Base-by-base conservation (phyloP, 306 rosid species). In the Malus orientalis region DNA sequence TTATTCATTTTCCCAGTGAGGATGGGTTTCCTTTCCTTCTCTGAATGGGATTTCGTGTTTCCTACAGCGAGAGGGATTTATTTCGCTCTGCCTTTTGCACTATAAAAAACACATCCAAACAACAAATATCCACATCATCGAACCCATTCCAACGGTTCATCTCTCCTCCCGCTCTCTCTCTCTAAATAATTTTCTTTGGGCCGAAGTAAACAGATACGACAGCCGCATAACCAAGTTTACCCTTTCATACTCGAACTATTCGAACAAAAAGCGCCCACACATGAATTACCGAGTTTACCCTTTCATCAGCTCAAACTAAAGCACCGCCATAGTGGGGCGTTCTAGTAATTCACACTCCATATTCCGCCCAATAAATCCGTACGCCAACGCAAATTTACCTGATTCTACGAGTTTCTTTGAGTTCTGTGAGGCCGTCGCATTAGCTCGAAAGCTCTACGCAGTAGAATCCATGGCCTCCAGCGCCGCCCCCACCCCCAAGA, bases 381-480 rank as follows among this genome's bases (percentile, higher is more conserved):
- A 42, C 14, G 59, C 69, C 29, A 19, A 47, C 60, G 5, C 25
- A 0, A 18, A 25, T 25, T 25, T 25, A 25, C 27, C 27, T 4
- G 77, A 19, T 74, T 74, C 77, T 74, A 44, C 77, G 70, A 61
- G 60, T 61, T 59, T 74, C 59, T 18, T 15, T 1, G 47, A 18
- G 14, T 85, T 87, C 88, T 73, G 38, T 25, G n/a, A 27, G n/a
- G 19, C 40, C 3, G 29, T 63, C 33, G 18, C 11, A 30, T 63
- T 3, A 22, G 64, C 64, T 63, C 42, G 40, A 16, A 14, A 16
- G 68, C 68, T 63, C 15, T 38, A 55, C 51, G 73, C 80, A 30
- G 84, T 80, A 82, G 88, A 82, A 86, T 78, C 88, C 86, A 81
- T 78, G 83, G 82, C 86, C 57, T 64, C 75, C 27, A 60, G 60